Evolutionary conservation across 2,329 filamentous ascomycete species (phyloP), one percentile per base, ranked within the genome.

Genomic region (Knufia fluminis): DNA sequence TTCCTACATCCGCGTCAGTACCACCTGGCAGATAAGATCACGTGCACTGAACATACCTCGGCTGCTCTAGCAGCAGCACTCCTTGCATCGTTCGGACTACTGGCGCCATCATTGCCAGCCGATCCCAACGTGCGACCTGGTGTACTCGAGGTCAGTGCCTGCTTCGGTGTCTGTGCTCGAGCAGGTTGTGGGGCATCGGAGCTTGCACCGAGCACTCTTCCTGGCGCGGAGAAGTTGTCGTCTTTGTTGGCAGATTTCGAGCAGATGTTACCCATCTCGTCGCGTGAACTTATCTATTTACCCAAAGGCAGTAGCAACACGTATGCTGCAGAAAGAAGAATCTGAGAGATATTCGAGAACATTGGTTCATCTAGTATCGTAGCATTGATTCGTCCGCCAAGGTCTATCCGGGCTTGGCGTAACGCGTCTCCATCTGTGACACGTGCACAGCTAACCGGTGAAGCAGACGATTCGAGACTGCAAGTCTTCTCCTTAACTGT

Each of bases 201-300:
- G 17, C 74, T 71, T 32, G 80, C 73, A 57, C 80, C 83, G 48
- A 94, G 74, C 32, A 80, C 77, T 48, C 86, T 84, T 52, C 87
- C 88, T 43, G 85, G 82, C 48, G 79, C 78, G 46, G 79, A 69
- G 71, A 89, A 92, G 66, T 79, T 73, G 59, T 85, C 80, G 38
- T 71, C 59, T 55, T 71, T 61, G 54, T 78, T 70, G 26, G 79
- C 71, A 51, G 74, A 76, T 66, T 87, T 89, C 64, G 87, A 86
- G 72, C 86, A 95, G 68, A 88, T 76, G 66, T 88, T 91, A 52
- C 90, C 90, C 90, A 96, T 95, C 2, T 56, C 43, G 26, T 17
- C 31, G 24, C 19, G 28, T n/a, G n/a, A n/a, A n/a, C n/a, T n/a
- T n/a, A n/a, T n/a, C n/a, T n/a, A n/a, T n/a, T n/a, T n/a, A n/a